Evolutionary conservation across 441 rosid species (phyloP).

Genomic region (Codiaeum variegatum): DNA sequence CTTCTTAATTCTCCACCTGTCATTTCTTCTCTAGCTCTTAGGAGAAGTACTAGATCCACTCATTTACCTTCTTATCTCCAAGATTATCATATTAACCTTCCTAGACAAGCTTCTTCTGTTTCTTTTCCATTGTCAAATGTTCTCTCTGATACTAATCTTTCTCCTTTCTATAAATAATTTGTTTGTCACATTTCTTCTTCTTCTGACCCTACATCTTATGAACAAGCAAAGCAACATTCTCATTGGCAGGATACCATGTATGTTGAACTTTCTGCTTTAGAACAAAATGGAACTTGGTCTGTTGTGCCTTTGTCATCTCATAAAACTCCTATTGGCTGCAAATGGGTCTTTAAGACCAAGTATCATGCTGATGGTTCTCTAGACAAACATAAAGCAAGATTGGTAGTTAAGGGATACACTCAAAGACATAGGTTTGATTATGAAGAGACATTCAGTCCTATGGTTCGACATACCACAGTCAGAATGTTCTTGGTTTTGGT

Average conservation of each 20-base stretch:
- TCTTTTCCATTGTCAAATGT: background rate
- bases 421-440: background rate
- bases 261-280: background rate
- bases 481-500: background rate
- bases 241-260: background rate
- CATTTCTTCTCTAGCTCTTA: no score
- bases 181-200: background rate
- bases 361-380: background rate
- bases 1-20: no score
- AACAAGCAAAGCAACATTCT: background rate
- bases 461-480: background rate
- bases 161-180: background rate
- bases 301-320: background rate
- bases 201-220: background rate
- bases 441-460: background rate
- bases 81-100: background rate
- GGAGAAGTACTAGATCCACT: background rate
- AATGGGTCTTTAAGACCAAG: background rate
- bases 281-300: background rate
- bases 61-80: no score
- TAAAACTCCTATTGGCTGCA: background rate
- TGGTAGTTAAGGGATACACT: background rate
- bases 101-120: no score
- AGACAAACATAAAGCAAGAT: background rate
- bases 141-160: no score